These are phyloP conservation scores for Pachysandra terminalis DNA, from an alignment of 164 flowering plant genomes.

Conservation along the genomic window DNA sequence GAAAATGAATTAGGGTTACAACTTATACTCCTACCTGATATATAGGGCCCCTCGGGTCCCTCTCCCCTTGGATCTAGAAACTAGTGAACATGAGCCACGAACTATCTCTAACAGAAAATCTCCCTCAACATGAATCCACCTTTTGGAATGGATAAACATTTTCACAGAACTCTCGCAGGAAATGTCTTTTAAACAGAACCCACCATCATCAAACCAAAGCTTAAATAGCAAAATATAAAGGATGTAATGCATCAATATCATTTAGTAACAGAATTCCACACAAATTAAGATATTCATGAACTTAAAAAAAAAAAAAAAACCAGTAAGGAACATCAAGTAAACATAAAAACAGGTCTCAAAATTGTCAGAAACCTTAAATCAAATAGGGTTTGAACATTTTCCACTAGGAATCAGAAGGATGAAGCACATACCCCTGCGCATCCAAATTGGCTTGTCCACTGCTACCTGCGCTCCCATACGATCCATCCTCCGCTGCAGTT, in stretches of 20 bases:
- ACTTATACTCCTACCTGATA: no score
- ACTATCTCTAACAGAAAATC: no score
- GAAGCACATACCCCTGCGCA: slow-evolving; percentile 34
- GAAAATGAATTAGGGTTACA: no score
- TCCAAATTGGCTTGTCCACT: slow-evolving; percentile 39
- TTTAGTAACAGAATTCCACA: background rate
- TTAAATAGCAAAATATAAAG: background rate
- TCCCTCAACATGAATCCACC: no score
- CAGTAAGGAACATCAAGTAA: background rate
- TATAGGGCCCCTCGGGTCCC: no score
- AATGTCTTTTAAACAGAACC: background rate
- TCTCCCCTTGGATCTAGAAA: no score
- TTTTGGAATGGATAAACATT: no score
- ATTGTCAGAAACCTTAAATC: background rate
- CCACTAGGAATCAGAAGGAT: slow-evolving; percentile 9
- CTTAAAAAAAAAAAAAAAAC: no score
- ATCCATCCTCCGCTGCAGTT: slow-evolving; percentile 40
- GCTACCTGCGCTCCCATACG: slow-evolving; percentile 36
- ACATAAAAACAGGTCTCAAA: background rate
- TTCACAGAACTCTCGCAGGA: background rate
- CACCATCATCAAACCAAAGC: background rate
- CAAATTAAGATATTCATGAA: no score
- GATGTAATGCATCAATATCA: background rate
- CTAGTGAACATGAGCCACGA: no score
- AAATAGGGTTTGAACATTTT: background rate